Conservation (phyloP, 768 basidiomycete species). For the Lactarius tabidus region DNA sequence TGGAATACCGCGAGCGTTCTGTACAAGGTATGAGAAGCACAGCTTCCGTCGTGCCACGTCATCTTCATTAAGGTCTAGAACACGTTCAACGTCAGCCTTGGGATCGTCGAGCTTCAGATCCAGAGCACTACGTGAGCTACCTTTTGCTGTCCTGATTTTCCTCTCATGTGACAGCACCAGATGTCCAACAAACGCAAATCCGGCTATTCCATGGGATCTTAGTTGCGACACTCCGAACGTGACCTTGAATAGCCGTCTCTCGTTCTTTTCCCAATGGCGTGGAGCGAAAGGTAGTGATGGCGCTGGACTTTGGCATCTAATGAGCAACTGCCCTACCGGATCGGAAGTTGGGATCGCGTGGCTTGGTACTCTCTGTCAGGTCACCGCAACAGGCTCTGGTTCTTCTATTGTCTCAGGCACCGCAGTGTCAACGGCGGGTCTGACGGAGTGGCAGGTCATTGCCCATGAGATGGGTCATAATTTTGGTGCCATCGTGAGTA, state of each 20-base stretch:
- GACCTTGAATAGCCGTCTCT: slow-evolving; percentile 66
- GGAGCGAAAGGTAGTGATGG: slow-evolving; percentile 68
- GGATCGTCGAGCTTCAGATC: slow-evolving; percentile 76
- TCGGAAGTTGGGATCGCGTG: slow-evolving; percentile 84
- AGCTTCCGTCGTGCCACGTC: slow-evolving; percentile 6
- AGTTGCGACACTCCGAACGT: slow-evolving; percentile 47
- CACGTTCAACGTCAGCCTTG: slow-evolving; percentile 83
- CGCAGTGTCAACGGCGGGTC: slow-evolving; percentile 72
- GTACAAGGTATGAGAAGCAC: slow-evolving; percentile 49
- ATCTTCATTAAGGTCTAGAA: slow-evolving; percentile 33
- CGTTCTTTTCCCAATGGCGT: slow-evolving; percentile 79
- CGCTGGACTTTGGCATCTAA: slow-evolving; percentile 82
- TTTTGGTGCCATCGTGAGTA: slow-evolving; percentile 81
- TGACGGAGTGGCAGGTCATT: slow-evolving; percentile 79
- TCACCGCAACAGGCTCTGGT: slow-evolving; percentile 43
- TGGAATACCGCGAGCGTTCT: slow-evolving; percentile 75
- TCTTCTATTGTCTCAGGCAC: slow-evolving; percentile 68
- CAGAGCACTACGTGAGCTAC: slow-evolving; percentile 48
- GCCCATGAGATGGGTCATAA: slow-evolving; percentile 85
- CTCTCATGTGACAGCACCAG: slow-evolving; percentile 31
- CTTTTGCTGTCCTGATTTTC: slow-evolving; percentile 9
- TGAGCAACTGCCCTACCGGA: slow-evolving; percentile 81
- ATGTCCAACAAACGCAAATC: slow-evolving; percentile 56
- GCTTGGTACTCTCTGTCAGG: slow-evolving; percentile 74
- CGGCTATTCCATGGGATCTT: slow-evolving; percentile 68